Conservation (phyloP, 1,284 basidiomycete species). For the Porogramme epimiltina region DNA sequence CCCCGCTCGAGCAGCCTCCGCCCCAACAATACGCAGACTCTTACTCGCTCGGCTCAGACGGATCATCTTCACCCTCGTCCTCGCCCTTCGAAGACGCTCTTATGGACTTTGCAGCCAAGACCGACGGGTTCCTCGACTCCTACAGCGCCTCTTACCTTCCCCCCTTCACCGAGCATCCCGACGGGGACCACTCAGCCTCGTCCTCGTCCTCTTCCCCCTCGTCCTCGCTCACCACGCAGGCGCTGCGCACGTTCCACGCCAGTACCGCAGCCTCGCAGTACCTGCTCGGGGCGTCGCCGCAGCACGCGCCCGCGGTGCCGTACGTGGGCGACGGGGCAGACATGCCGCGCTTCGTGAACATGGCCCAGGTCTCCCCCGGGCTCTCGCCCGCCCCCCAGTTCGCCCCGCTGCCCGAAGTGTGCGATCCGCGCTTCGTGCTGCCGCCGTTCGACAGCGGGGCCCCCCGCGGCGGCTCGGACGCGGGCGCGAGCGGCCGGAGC, state of each 20-base stretch:
- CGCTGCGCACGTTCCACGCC: neutral
- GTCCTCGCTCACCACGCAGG: neutral
- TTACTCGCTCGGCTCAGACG: too few species aligned
- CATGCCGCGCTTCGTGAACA: slow-evolving; percentile 28
- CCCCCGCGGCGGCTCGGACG: too few species aligned
- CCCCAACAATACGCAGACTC: too few species aligned
- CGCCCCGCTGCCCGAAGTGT: too few species aligned
- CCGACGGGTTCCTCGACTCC: slow-evolving; percentile 11
- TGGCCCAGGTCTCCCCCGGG: slow-evolving; percentile 23
- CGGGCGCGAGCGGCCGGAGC: too few species aligned
- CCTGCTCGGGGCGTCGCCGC: slow-evolving; percentile 15
- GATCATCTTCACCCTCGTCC: too few species aligned
- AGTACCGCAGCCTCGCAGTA: slow-evolving; percentile 15
- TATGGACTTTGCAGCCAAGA: slow-evolving; percentile 6
- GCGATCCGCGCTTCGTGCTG: too few species aligned
- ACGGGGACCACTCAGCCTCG: slow-evolving; percentile 1
- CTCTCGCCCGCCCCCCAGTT: slow-evolving; percentile 14
- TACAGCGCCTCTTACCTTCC: slow-evolving; percentile 14
- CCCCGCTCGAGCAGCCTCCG: too few species aligned
- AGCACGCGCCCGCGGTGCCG: slow-evolving; percentile 11
- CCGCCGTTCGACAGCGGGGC: too few species aligned
- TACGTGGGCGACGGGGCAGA: slow-evolving; percentile 20
- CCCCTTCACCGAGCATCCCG: slow-evolving; percentile 16
- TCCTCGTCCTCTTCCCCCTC: slow-evolving; percentile 3
- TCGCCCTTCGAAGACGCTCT: neutral